Conservation (phyloP, 768 basidiomycete genomes). For the Tylopilus vinaceipallidus region DNA sequence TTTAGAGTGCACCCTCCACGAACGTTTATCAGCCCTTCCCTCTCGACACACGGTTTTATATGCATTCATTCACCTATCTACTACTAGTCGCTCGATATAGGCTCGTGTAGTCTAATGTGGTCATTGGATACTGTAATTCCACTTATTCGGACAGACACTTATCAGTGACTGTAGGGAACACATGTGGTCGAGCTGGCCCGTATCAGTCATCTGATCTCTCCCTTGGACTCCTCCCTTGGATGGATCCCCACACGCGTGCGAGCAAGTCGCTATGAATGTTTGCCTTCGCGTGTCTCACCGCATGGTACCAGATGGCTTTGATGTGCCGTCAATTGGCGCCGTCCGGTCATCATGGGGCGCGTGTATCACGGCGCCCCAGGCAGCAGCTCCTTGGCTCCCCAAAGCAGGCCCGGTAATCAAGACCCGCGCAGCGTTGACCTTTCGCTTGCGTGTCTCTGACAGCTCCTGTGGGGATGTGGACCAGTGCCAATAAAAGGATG, state of each 20-base stretch:
- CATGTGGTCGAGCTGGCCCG: background rate
- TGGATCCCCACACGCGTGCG: background rate
- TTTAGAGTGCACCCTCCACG: constrained; percentile 18
- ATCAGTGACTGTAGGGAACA: no score
- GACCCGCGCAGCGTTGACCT: no score
- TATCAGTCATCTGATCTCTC: background rate
- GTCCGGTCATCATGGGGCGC: no score
- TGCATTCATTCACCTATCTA: constrained; percentile 19
- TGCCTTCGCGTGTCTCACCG: background rate
- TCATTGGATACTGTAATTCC: constrained; percentile 2
- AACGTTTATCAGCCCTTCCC: constrained; percentile 5
- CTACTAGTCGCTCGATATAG: constrained; percentile 22
- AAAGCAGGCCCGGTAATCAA: no score
- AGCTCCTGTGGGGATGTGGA: background rate
- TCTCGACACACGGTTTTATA: constrained; percentile 10
- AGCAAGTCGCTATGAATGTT: background rate
- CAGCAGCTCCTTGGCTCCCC: no score
- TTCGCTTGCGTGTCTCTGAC: background rate
- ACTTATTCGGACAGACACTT: no score
- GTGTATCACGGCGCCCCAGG: no score
- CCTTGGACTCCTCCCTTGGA: background rate
- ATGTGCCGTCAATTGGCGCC: background rate
- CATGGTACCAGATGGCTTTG: background rate
- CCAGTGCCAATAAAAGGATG: constrained; percentile 1
- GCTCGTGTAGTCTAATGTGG: constrained; percentile 11